Evolutionary conservation across 179 eudicot species (phyloP).

Genomic region (Silene noctiflora): DNA sequence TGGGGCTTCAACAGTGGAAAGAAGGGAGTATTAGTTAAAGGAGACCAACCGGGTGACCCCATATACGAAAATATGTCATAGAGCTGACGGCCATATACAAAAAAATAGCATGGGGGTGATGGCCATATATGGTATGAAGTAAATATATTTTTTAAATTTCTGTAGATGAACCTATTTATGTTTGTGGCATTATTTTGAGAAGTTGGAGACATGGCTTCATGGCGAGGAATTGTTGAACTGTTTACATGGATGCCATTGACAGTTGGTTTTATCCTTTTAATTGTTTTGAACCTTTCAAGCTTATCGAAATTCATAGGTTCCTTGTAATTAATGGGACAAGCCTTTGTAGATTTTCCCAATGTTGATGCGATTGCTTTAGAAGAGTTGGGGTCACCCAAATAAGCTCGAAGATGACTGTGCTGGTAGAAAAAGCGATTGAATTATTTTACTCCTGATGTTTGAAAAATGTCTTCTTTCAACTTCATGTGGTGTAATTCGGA

Average conservation of each 20-base stretch:
- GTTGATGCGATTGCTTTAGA: not conserved
- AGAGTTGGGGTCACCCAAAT: not conserved
- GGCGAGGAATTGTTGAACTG: not conserved
- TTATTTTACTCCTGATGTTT: not conserved
- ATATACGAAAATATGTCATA: too few species aligned
- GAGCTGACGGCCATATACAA: too few species aligned
- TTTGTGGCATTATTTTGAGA: not conserved
- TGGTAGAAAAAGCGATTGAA: not conserved
- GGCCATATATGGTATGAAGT: not conserved
- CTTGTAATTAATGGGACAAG: not conserved
- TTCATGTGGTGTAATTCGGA: not conserved
- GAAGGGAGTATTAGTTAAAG: too few species aligned
- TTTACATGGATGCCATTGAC: not conserved
- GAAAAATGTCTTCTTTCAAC: not conserved
- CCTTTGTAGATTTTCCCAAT: not conserved
- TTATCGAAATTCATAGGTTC: not conserved
- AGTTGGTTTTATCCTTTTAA: too few species aligned
- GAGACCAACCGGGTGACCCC: too few species aligned
- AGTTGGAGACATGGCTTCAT: not conserved
- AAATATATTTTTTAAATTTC: too few species aligned
- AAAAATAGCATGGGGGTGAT: too few species aligned
- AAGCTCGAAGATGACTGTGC: not conserved
- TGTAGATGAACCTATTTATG: not conserved
- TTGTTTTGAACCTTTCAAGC: not conserved
- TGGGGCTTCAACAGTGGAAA: too few species aligned